Evolutionary conservation across 345 rosid genomes (phyloP).

Genomic region (Pugionium cornutum): DNA sequence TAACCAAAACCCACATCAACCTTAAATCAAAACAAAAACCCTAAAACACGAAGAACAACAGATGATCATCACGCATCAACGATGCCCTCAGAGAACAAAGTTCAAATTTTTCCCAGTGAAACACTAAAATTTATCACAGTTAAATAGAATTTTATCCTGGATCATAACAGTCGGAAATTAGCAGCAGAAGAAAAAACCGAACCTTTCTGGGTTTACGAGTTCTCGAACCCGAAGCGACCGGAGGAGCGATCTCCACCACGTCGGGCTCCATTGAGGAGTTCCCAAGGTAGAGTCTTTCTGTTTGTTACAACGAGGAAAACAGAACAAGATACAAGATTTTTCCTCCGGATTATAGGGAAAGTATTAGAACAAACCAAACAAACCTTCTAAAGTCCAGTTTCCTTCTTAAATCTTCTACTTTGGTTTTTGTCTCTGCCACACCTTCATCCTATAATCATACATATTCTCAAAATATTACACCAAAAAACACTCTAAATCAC

Average conservation of each 20-base stretch:
- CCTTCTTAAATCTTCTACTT: too few relatives aligned
- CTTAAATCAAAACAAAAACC: conserved; percentile 17
- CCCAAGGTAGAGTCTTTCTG: conserved; percentile 15
- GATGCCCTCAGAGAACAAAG: neutral
- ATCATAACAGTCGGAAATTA: neutral
- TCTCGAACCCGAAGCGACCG: conserved; percentile 38
- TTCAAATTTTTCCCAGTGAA: conserved; percentile 2
- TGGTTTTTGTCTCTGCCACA: too few relatives aligned
- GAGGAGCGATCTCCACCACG: conserved; percentile 69
- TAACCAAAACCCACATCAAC: conserved; percentile 17
- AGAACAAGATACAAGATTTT: neutral
- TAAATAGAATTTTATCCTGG: neutral
- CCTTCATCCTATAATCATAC: too few relatives aligned
- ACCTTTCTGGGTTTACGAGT: conserved; percentile 60
- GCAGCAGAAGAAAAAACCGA: neutral
- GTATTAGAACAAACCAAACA: too few relatives aligned
- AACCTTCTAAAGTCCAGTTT: too few relatives aligned
- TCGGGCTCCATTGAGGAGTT: conserved; percentile 62
- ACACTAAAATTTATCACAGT: conserved; percentile 4
- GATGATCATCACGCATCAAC: conserved; percentile 31
- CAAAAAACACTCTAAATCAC: too few relatives aligned
- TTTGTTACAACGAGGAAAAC: neutral
- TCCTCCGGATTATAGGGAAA: neutral
- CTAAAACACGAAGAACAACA: conserved; percentile 3
- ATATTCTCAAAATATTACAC: too few relatives aligned